phyloP scores from a whole-genome alignment of 371 early-diverging fungal species.

The Caulochytrium protostelioides region DNA sequence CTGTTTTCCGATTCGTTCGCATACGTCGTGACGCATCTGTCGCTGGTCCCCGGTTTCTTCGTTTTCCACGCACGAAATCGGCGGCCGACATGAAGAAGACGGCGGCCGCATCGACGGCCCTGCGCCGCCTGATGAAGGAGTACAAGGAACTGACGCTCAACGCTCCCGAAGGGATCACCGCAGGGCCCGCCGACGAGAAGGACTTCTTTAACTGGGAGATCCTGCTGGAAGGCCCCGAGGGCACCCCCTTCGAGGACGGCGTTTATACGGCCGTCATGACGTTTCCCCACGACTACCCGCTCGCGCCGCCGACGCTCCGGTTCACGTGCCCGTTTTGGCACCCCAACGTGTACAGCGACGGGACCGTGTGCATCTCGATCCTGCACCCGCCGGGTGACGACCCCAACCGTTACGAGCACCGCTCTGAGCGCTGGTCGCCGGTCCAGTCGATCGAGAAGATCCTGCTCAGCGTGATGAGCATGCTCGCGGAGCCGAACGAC shows the following conservation, averaged over 20 bases:
- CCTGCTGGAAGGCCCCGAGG: slow-evolving; percentile 15
- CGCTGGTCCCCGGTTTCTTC: too few species aligned
- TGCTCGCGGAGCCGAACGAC: slow-evolving; percentile 97
- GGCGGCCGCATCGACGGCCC: slow-evolving; percentile 45
- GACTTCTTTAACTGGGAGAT: slow-evolving; percentile 88
- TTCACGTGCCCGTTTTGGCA: slow-evolving; percentile 18
- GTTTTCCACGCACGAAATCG: too few species aligned
- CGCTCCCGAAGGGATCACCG: slow-evolving; percentile 89
- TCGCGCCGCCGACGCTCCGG: not conserved
- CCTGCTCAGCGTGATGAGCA: slow-evolving; percentile 74
- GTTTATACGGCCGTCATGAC: slow-evolving; percentile 27
- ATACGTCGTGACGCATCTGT: too few species aligned
- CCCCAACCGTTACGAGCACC: slow-evolving; percentile 55
- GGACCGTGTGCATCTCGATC: slow-evolving; percentile 96
- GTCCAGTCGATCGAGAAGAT: slow-evolving; percentile 97
- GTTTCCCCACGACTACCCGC: slow-evolving; percentile 41
- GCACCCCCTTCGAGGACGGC: slow-evolving; percentile 37
- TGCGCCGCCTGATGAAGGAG: slow-evolving; percentile 89
- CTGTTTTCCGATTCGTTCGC: too few species aligned
- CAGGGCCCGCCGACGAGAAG: slow-evolving; percentile 79
- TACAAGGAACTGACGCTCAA: slow-evolving; percentile 83
- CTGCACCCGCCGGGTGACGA: slow-evolving; percentile 97
- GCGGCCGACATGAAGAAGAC: too few species aligned
- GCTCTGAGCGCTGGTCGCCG: slow-evolving; percentile 51
- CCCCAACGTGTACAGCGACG: slow-evolving; percentile 73